Evolutionary conservation across 2,329 filamentous ascomycete genomes (phyloP).

Genomic region (Monosporascus ibericus): DNA sequence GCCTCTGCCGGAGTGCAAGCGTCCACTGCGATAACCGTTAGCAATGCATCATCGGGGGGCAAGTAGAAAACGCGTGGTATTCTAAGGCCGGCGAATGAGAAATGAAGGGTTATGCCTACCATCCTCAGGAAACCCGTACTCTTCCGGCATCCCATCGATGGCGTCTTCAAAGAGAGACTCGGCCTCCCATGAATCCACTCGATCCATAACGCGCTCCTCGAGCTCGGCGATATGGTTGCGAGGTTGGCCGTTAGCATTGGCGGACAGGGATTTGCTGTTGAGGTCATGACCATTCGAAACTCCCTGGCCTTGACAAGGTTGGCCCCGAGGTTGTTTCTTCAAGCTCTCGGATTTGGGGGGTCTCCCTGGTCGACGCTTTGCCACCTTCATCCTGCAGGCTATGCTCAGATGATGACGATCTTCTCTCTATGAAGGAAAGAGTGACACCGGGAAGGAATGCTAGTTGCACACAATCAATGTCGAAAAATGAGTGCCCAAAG

Average conservation of each 20-base stretch:
- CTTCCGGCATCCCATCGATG: slow-evolving; percentile 51
- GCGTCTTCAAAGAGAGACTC: slow-evolving; percentile 59
- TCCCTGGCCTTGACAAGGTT: slow-evolving; percentile 4
- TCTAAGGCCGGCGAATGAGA: background rate
- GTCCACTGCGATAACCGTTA: slow-evolving; percentile 18
- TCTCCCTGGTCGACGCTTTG: background rate
- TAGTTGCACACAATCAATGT: too few relatives aligned
- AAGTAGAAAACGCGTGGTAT: background rate
- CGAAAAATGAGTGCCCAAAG: too few relatives aligned
- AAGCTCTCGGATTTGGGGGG: background rate
- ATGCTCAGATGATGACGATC: background rate
- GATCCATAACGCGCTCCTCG: slow-evolving; percentile 46
- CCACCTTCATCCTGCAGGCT: background rate
- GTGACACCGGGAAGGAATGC: too few relatives aligned
- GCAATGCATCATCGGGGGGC: background rate
- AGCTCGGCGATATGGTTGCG: slow-evolving; percentile 31
- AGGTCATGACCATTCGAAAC: slow-evolving; percentile 9
- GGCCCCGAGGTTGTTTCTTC: background rate
- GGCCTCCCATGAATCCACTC: slow-evolving; percentile 54
- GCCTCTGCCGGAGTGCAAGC: slow-evolving; percentile 55
- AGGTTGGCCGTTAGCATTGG: background rate
- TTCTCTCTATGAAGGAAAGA: background rate
- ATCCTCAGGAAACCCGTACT: slow-evolving; percentile 35
- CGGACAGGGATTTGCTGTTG: background rate
- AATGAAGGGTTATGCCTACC: slow-evolving; percentile 31